Conservation (phyloP, 495 filamentous ascomycete species). For the Tetracladium setigerum region DNA sequence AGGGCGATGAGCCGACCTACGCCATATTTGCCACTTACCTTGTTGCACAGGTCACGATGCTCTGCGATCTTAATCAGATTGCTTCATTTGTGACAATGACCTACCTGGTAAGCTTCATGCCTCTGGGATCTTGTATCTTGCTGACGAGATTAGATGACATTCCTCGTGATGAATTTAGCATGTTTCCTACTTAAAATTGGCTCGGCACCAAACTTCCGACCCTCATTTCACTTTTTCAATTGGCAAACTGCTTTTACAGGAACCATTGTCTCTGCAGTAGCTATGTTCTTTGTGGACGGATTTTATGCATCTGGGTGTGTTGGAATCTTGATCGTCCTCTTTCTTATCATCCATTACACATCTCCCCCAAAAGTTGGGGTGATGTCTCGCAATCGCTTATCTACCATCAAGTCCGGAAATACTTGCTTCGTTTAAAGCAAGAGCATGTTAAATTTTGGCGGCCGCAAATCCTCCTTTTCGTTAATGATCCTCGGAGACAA, state of each 20-base stretch:
- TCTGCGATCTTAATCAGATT: constrained; percentile 82
- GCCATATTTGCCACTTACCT: constrained; percentile 73
- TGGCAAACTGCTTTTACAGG: constrained; percentile 75
- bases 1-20: constrained; percentile 66
- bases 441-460: constrained; percentile 93
- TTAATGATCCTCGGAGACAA: constrained; percentile 72
- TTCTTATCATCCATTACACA: constrained; percentile 77
- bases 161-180: constrained; percentile 73
- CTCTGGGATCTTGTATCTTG: neutral
- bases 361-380: constrained; percentile 85
- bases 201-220: constrained; percentile 88
- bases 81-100: constrained; percentile 85
- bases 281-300: constrained; percentile 88
- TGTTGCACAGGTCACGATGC: constrained; percentile 71
- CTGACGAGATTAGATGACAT: constrained; percentile 45
- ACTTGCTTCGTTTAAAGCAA: constrained; percentile 70
- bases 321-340: constrained; percentile 63
- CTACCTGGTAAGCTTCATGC: constrained; percentile 56
- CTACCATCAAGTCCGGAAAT: constrained; percentile 88
- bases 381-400: constrained; percentile 86
- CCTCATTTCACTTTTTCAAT: constrained; percentile 82
- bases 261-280: constrained; percentile 62
- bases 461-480: constrained; percentile 74
- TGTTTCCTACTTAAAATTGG: constrained; percentile 84
- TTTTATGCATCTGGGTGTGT: constrained; percentile 72